A percentile compares a stretch with the other conserved stretches of the same genome.
Conservation (phyloP, 345 rosid species). For the Eucalyptus viminalis region DNA sequence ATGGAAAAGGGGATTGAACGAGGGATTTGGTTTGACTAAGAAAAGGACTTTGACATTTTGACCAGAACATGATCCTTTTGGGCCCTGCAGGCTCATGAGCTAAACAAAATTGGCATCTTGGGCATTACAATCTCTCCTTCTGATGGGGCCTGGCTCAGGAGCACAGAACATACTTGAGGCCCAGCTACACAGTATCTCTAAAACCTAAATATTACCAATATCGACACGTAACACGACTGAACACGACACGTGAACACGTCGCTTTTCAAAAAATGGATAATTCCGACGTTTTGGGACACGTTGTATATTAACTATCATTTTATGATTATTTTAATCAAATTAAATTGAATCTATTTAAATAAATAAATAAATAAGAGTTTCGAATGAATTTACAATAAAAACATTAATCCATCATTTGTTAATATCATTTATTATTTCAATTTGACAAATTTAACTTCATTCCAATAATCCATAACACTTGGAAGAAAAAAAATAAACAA, state of each 20-base stretch:
- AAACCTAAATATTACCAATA: no score
- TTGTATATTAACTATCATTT: no score
- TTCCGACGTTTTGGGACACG: fast-evolving
- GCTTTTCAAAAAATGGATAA: fast-evolving
- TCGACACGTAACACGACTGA: fast-evolving
- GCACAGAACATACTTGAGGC: neutral
- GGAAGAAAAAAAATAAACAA: no score
- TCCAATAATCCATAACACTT: no score
- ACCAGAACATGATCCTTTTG: neutral
- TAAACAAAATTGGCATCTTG: neutral
- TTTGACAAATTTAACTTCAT: no score
- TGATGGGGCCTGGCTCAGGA: neutral
- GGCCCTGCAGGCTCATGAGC: neutral
- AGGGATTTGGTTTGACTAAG: neutral
- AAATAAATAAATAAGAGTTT: no score
- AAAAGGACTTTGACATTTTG: neutral
- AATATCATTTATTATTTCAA: no score
- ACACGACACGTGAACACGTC: fast-evolving
- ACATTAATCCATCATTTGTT: no score
- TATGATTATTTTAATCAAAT: no score
- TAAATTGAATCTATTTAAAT: no score
- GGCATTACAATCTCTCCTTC: neutral
- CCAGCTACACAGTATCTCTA: fast-evolving
- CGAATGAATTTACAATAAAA: no score
- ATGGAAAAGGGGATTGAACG: neutral